These are phyloP conservation scores for Eucalyptus lansdowneana DNA, from an alignment of 345 rosid species.

Conservation along the genomic window DNA sequence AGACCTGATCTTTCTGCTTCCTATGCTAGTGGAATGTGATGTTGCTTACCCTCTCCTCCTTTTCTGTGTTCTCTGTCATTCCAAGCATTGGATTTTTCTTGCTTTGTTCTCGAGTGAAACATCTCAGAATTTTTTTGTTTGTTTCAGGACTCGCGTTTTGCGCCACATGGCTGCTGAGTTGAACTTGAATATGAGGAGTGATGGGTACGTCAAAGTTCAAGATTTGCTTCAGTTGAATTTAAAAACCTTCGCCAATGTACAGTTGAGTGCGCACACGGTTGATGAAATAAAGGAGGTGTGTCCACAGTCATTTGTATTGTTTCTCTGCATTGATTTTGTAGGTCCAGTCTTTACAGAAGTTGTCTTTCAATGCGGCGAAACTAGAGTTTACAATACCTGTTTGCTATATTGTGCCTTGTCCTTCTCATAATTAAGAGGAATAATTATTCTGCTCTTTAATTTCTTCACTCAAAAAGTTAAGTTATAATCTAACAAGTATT, in stretches of 20 bases:
- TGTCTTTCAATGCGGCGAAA: background rate
- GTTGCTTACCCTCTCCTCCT: background rate
- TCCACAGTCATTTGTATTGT: background rate
- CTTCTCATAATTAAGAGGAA: background rate
- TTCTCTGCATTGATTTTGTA: background rate
- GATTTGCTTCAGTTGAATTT: constrained; percentile 59
- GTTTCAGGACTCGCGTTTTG: constrained; percentile 58
- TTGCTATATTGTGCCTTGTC: background rate
- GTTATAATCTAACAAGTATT: background rate
- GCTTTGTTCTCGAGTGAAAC: background rate
- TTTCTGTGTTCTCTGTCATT: background rate
- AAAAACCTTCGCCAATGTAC: constrained; percentile 61
- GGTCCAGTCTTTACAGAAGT: background rate
- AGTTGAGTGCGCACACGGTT: constrained; percentile 50
- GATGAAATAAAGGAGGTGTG: constrained; percentile 78
- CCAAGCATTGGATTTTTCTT: background rate
- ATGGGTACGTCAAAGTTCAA: constrained; percentile 74
- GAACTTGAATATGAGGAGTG: constrained; percentile 55
- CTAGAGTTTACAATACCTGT: background rate
- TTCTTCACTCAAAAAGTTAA: background rate
- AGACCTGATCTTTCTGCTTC: background rate
- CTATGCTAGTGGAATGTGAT: background rate
- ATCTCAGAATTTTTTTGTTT: background rate
- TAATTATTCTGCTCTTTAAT: background rate
- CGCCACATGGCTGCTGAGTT: constrained; percentile 75